A percentile compares a stretch with the other conserved stretches of the same genome.
phyloP scores from a whole-genome alignment of 192 early-diverging fungal genomes.

The Gigaspora rosea region DNA sequence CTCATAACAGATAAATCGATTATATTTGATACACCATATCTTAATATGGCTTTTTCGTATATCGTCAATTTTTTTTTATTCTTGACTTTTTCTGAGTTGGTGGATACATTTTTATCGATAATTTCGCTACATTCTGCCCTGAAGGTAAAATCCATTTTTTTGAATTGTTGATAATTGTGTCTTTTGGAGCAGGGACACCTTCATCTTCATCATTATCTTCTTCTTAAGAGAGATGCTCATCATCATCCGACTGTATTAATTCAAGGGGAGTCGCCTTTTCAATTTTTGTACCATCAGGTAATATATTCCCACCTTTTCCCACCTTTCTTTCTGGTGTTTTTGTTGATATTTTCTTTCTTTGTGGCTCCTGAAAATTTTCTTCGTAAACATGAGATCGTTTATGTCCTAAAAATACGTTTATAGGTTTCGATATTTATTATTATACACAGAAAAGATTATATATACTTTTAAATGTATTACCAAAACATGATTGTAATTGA shows the following conservation, averaged over 20 bases:
- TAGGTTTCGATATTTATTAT: conserved; percentile 4
- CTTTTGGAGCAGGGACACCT: conserved; percentile 14
- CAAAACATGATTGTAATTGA: conserved; percentile 17
- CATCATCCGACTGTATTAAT: neutral
- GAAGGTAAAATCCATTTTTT: conserved; percentile 31
- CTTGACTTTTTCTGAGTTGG: conserved; percentile 16
- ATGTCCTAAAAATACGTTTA: neutral
- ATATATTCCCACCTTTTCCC: too few species aligned
- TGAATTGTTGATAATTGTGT: neutral
- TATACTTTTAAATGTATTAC: conserved; percentile 17
- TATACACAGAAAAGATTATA: conserved; percentile 7
- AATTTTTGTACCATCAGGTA: neutral
- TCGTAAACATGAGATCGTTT: conserved; percentile 10
- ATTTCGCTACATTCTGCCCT: conserved; percentile 25
- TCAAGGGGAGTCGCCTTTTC: neutral
- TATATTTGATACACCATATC: conserved; percentile 30
- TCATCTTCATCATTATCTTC: conserved; percentile 9
- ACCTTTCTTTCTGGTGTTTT: neutral
- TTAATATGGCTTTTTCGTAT: conserved; percentile 29
- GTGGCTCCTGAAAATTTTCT: neutral
- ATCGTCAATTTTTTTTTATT: conserved; percentile 22
- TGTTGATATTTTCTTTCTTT: conserved; percentile 8
- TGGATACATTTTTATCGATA: conserved; percentile 19
- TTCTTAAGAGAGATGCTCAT: neutral
- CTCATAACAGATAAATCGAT: conserved; percentile 33